Base-by-base conservation (phyloP, 2,329 filamentous ascomycete genomes). In the Camptophora hylomeconis region DNA sequence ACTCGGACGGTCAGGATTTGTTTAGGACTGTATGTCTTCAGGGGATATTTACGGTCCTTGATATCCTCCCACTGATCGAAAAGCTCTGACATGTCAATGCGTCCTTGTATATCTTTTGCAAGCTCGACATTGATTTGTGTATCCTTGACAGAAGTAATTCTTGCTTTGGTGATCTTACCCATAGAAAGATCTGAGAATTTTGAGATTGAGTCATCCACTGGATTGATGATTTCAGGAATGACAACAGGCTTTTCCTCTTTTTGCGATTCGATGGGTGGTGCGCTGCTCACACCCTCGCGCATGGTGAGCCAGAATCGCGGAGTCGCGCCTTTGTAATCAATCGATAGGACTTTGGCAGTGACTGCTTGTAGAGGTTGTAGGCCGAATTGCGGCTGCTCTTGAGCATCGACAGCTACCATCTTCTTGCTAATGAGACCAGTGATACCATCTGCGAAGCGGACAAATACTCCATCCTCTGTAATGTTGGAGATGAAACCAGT, bases 71-170 rank as follows among this genome's bases (percentile, higher is more conserved):
- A 94, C 7, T 65, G 66, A 51, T 94, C 80, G 50, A 92, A 98
- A 8, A 86, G 58, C 51, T 95, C 83, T 1, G 89, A 92, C 5
- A 89, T 72, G 48, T 94, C 87, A 35, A 98, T 75, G 11, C 89
- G 81, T n/a, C 87, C 89, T 50, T 92, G 81, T 6, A 92, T 66
- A 40, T 84, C 83, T 47, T 92, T 82, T 23, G 82, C 78, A 28
- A 95, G 66, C 41, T 80, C 72, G 5, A 98, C 83, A 42, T 95
- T 95, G 31, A 95, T 62, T 51, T 98, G 89, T 0, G 87, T 94
- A 26, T 77, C 76, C 54, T 92, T 93, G 48, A 94, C 62, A 0
- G 82, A 82, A n/a, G 71, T 69, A 24, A 98, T 71, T 43, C 69
- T 77, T 20, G 80, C 87, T 48, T 80, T 83, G 5, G 75, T 74